These are phyloP conservation scores for Aspergillus glaucus DNA, from an alignment of 2,329 filamentous ascomycete species.

Conservation along the genomic window DNA sequence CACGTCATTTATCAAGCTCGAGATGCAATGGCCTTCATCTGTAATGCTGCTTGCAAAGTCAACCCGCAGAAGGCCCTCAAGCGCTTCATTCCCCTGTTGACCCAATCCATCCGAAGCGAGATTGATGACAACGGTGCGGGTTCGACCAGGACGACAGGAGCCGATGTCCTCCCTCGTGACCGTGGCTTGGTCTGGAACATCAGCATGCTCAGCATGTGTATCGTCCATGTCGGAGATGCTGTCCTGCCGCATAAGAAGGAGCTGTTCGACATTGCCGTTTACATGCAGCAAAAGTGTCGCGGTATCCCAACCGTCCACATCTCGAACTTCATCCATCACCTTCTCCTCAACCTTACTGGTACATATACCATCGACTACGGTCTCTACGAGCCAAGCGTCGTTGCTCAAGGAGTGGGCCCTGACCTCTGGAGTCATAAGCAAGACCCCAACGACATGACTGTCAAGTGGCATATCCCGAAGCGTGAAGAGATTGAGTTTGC, in stretches of 20 bases:
- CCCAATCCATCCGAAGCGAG: constrained; percentile 87
- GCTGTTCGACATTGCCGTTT: constrained; percentile 82
- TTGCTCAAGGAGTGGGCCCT: constrained; percentile 65
- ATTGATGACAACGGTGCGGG: constrained; percentile 96
- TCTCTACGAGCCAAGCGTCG: constrained; percentile 73
- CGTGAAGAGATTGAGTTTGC: constrained; percentile 80
- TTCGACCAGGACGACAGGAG: constrained; percentile 86
- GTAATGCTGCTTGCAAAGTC: constrained; percentile 92
- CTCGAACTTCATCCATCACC: constrained; percentile 95
- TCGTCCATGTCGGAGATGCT: constrained; percentile 88
- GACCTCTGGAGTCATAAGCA: constrained; percentile 80
- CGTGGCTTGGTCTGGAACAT: constrained; percentile 93
- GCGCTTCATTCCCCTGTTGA: constrained; percentile 81
- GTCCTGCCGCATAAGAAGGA: constrained; percentile 85
- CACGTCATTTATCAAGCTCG: constrained; percentile 96
- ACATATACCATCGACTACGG: constrained; percentile 89
- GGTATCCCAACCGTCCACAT: constrained; percentile 93
- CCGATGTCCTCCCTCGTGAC: constrained; percentile 87
- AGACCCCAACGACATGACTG: constrained; percentile 66
- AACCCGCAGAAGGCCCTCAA: constrained; percentile 90
- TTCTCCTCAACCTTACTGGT: constrained; percentile 87
- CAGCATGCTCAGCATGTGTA: constrained; percentile 95
- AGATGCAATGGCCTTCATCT: constrained; percentile 98
- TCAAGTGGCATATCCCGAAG: constrained; percentile 85
- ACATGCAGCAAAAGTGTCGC: constrained; percentile 94